phyloP scores from a whole-genome alignment of 2,329 filamentous ascomycete genomes.

The Stachybotrys echinatus region DNA sequence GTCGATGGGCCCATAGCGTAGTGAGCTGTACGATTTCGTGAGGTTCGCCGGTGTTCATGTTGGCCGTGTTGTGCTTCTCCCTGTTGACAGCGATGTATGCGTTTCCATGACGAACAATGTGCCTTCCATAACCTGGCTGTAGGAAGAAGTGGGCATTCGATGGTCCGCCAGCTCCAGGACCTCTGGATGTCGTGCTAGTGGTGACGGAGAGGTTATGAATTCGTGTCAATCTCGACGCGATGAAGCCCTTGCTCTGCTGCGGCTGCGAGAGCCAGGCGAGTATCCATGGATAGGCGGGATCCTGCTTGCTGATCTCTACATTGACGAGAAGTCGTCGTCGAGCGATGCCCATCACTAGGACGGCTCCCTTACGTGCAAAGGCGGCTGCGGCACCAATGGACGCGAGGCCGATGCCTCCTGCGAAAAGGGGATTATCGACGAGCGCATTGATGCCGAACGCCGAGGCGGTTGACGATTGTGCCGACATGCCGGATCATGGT shows the following conservation, averaged over 20 bases:
- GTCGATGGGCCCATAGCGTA: conserved; percentile 81
- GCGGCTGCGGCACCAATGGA: conserved; percentile 78
- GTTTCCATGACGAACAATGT: conserved; percentile 80
- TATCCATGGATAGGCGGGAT: conserved; percentile 91
- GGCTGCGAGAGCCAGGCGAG: conserved; percentile 90
- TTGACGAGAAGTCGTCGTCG: conserved; percentile 87
- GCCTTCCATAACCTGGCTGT: conserved; percentile 84
- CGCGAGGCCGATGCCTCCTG: conserved; percentile 82
- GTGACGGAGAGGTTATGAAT: conserved; percentile 55
- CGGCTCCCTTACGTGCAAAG: conserved; percentile 71
- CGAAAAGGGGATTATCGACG: conserved; percentile 59
- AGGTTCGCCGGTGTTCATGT: conserved; percentile 77
- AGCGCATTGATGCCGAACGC: conserved; percentile 50
- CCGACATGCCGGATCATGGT: conserved; percentile 21
- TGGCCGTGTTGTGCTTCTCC: conserved; percentile 78
- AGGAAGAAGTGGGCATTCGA: conserved; percentile 78
- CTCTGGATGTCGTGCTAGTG: conserved; percentile 55
- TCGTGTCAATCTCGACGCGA: conserved; percentile 52
- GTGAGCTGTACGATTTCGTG: conserved; percentile 94
- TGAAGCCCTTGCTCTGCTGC: conserved; percentile 57
- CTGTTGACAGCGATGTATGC: conserved; percentile 85
- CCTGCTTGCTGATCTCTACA: conserved; percentile 90
- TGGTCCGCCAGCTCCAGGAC: conserved; percentile 56
- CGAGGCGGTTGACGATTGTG: conserved; percentile 21
- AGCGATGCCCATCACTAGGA: conserved; percentile 67